These are phyloP conservation scores for Morella rubra DNA, from an alignment of 306 rosid species.

Conservation along the genomic window DNA sequence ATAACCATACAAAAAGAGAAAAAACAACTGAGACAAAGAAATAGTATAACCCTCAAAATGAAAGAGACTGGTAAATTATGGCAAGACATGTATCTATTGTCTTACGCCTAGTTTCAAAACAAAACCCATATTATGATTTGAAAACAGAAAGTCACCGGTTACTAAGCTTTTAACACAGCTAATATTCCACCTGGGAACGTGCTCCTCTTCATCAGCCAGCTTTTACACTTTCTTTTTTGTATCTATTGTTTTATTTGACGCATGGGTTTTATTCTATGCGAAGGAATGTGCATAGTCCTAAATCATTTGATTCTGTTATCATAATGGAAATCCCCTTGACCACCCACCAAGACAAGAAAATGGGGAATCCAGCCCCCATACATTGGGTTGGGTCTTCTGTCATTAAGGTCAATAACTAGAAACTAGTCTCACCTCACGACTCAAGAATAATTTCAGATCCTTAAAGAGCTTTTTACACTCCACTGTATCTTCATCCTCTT, in stretches of 20 bases:
- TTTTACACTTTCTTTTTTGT: background rate
- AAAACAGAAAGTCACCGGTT: background rate
- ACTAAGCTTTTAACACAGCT: background rate
- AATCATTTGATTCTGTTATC: background rate
- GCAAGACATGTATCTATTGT: background rate
- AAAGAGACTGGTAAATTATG: background rate
- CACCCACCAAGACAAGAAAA: background rate
- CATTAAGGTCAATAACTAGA: background rate
- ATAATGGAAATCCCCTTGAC: background rate
- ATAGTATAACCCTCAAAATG: background rate
- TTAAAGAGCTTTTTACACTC: constrained; percentile 73
- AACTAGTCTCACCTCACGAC: constrained; percentile 72
- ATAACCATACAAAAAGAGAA: constrained; percentile 8
- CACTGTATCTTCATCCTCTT: constrained; percentile 73
- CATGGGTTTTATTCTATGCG: background rate
- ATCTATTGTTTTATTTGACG: background rate
- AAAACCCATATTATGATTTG: background rate
- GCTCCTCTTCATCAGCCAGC: background rate
- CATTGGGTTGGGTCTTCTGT: background rate
- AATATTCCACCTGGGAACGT: background rate
- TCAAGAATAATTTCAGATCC: constrained; percentile 78
- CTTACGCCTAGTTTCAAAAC: background rate
- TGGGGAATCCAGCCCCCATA: background rate
- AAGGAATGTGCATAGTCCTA: background rate
- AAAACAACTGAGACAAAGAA: background rate